Conservation (phyloP, 306 rosid species). For the Rosa rugosa region DNA sequence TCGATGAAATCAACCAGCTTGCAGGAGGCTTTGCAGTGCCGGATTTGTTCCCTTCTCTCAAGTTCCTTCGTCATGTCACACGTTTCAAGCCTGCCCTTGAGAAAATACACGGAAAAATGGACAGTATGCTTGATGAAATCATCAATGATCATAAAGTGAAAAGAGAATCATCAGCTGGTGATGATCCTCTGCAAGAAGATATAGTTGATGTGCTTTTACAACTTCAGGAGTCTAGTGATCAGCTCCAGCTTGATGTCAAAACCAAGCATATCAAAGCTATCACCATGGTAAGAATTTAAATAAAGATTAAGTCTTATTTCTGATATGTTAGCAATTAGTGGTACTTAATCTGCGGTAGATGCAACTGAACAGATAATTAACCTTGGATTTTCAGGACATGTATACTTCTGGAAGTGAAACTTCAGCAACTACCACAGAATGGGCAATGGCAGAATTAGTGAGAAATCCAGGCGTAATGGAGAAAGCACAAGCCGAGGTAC, state of each 20-base stretch:
- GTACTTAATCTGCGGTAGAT: too few species aligned
- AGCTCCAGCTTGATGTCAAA: slow-evolving; percentile 8
- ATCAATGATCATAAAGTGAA: slow-evolving; percentile 3
- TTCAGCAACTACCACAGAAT: slow-evolving; percentile 2
- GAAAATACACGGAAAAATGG: neutral
- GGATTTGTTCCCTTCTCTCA: slow-evolving; percentile 21
- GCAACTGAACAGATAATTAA: too few species aligned
- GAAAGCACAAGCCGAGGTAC: slow-evolving; percentile 35
- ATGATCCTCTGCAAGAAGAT: neutral
- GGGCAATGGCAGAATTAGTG: slow-evolving; percentile 16
- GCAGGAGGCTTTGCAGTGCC: neutral
- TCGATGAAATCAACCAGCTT: neutral
- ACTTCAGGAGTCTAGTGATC: neutral
- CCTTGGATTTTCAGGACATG: neutral
- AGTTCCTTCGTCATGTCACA: neutral
- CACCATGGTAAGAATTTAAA: neutral
- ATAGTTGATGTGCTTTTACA: slow-evolving; percentile 12
- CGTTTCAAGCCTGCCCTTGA: neutral
- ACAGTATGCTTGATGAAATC: slow-evolving; percentile 19
- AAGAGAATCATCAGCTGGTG: neutral
- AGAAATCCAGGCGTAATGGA: slow-evolving; percentile 31
- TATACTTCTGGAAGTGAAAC: slow-evolving; percentile 8
- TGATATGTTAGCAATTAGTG: too few species aligned
- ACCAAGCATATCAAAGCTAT: slow-evolving; percentile 16
- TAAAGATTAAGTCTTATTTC: too few species aligned